Conservation (phyloP, 2,329 filamentous ascomycete genomes). For the Fusarium sp. region DNA sequence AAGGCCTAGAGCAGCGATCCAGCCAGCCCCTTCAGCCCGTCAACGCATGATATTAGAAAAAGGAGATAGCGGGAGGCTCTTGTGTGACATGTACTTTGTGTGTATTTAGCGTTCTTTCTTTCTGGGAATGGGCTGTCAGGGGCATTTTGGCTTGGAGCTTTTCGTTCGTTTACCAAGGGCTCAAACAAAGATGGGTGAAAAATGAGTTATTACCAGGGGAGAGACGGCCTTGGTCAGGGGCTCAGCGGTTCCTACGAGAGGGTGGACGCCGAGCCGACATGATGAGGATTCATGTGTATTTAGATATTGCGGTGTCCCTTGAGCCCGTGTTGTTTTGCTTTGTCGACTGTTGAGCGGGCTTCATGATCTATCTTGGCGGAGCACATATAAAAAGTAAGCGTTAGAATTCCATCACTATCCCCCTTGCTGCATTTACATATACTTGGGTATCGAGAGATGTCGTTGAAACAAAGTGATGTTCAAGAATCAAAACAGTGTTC, state of each 20-base stretch:
- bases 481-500: background rate
- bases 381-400: slow-evolving; percentile 39
- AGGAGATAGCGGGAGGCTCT: slow-evolving; percentile 10
- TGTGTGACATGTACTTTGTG: slow-evolving; percentile 33
- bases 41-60: slow-evolving; percentile 45
- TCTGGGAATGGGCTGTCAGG: slow-evolving; percentile 16
- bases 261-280: slow-evolving; percentile 12
- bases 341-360: slow-evolving; percentile 24
- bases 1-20: slow-evolving; percentile 45
- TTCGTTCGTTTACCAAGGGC: slow-evolving; percentile 23
- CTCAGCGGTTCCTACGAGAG: slow-evolving; percentile 14
- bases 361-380: slow-evolving; percentile 19
- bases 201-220: slow-evolving; percentile 5
- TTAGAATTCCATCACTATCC: slow-evolving; percentile 38
- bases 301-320: slow-evolving; percentile 40
- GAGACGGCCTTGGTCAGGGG: slow-evolving; percentile 1
- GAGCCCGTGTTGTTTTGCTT: slow-evolving; percentile 32
- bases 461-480: background rate
- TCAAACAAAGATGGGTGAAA: background rate
- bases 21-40: slow-evolving; percentile 48
- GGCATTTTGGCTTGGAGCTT: slow-evolving; percentile 15
- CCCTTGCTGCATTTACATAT: background rate
- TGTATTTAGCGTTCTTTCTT: slow-evolving; percentile 45
- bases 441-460: background rate
- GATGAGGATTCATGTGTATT: slow-evolving; percentile 39